phyloP scores from a whole-genome alignment of 371 early-diverging fungal genomes.

The Mucor circinelloides region DNA sequence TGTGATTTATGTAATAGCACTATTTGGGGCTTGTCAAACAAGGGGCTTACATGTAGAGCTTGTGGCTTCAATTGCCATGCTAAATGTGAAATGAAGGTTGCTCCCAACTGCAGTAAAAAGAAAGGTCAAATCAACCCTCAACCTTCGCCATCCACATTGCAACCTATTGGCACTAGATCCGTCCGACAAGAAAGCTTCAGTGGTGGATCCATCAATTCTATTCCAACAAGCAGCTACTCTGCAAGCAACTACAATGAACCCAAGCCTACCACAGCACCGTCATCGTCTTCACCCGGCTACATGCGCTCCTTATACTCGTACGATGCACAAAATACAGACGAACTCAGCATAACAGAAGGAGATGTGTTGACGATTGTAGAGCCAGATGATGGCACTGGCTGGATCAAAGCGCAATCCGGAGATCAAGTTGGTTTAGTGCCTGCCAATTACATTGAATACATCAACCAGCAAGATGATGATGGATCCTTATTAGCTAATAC shows the following conservation, averaged over 20 bases:
- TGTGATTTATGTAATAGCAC: slow-evolving; percentile 79
- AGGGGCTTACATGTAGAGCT: slow-evolving; percentile 78
- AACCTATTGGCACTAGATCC: not conserved
- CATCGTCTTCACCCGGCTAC: not conserved
- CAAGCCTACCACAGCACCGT: not conserved
- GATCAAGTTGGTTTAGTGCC: slow-evolving; percentile 69
- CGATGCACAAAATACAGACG: slow-evolving; percentile 72
- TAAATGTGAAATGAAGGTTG: slow-evolving; percentile 86
- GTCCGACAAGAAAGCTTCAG: not conserved
- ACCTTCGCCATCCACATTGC: slow-evolving; percentile 20
- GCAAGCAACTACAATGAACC: not conserved
- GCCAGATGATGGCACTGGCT: slow-evolving; percentile 70
- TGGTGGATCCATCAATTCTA: not conserved
- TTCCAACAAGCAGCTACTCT: not conserved
- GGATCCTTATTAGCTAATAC: slow-evolving; percentile 1
- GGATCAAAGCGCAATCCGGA: slow-evolving; percentile 65
- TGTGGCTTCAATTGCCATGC: slow-evolving; percentile 86
- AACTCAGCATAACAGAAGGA: slow-evolving; percentile 70
- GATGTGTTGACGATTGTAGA: slow-evolving; percentile 67
- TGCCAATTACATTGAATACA: slow-evolving; percentile 61
- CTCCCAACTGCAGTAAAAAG: slow-evolving; percentile 69
- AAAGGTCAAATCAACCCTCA: slow-evolving; percentile 63
- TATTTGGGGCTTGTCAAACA: slow-evolving; percentile 79
- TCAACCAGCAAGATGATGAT: not conserved
- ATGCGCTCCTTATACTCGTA: slow-evolving; percentile 61